These are phyloP conservation scores for Cutaneotrichosporon mucoides DNA, from an alignment of 1,284 basidiomycete species.

Conservation along the genomic window DNA sequence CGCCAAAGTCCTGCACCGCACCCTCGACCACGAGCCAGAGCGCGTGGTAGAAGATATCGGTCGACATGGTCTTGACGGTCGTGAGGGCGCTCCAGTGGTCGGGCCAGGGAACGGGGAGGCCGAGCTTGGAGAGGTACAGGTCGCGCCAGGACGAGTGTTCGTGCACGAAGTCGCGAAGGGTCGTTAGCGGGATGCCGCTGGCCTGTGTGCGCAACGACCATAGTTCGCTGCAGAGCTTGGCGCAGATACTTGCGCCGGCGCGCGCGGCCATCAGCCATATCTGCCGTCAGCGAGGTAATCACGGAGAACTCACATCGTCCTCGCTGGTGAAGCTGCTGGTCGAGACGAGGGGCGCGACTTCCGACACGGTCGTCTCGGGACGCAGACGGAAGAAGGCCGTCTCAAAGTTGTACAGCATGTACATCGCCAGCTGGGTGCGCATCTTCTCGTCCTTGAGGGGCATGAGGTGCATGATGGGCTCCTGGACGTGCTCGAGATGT, in stretches of 20 bases:
- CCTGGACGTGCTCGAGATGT: constrained; percentile 18
- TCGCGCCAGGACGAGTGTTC: constrained; percentile 71
- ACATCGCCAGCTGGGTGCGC: constrained; percentile 40
- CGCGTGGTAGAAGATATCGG: constrained; percentile 83
- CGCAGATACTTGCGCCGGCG: constrained; percentile 70
- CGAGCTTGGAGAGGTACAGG: constrained; percentile 67
- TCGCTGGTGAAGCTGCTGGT: constrained; percentile 3
- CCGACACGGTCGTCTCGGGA: constrained; percentile 25
- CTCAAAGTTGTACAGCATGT: constrained; percentile 58
- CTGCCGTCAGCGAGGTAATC: constrained; percentile 19
- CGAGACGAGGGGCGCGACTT: constrained; percentile 3
- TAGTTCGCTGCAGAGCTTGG: constrained; percentile 69
- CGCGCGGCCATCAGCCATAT: constrained; percentile 59
- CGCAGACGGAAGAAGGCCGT: constrained; percentile 61
- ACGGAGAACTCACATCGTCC: too few relatives aligned
- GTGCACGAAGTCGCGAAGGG: constrained; percentile 58
- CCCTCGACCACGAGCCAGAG: constrained; percentile 60
- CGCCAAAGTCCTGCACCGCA: constrained; percentile 70
- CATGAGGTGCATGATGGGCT: neutral
- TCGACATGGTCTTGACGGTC: constrained; percentile 67
- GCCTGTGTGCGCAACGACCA: constrained; percentile 70
- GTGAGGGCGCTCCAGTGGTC: constrained; percentile 85
- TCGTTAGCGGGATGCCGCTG: constrained; percentile 68
- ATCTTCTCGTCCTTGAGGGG: constrained; percentile 21
- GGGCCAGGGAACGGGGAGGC: constrained; percentile 76